phyloP scores from a whole-genome alignment of 2,329 filamentous ascomycete species.

The Alternaria tenuissima region DNA sequence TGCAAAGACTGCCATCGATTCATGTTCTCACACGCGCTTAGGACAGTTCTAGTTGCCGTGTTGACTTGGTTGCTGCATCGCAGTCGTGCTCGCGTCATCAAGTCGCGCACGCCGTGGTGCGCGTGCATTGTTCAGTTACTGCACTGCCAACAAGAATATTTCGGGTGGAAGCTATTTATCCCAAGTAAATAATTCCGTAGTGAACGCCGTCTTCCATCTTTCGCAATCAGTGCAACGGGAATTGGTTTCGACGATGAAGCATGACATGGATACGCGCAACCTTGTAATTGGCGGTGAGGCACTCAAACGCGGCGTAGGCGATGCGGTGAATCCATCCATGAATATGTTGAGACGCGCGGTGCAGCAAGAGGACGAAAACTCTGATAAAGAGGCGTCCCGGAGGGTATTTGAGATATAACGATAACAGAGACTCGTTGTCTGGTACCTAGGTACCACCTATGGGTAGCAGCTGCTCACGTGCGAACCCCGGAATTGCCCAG shows the following conservation, averaged over 20 bases:
- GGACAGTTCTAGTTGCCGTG: neutral
- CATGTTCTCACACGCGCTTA: too few relatives aligned
- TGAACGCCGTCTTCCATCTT: neutral
- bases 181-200: too few relatives aligned
- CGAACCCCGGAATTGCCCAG: neutral
- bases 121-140: too few relatives aligned
- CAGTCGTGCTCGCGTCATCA: constrained; percentile 5
- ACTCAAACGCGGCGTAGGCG: constrained; percentile 12
- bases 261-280: constrained; percentile 14
- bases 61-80: neutral
- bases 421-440: neutral
- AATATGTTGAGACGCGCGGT: constrained; percentile 24
- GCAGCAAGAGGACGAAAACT: constrained; percentile 14
- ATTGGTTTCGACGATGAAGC: neutral
- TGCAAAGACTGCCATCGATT: too few relatives aligned
- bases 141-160: neutral
- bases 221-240: neutral
- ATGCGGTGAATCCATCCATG: constrained; percentile 16
- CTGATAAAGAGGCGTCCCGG: constrained; percentile 1
- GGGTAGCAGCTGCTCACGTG: constrained; percentile 3
- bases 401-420: neutral
- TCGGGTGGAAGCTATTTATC: neutral
- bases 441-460: neutral
- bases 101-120: neutral
- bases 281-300: constrained; percentile 27